Base-by-base conservation (phyloP, 2,329 filamentous ascomycete genomes). In the Berkeleyomyces basicola region DNA sequence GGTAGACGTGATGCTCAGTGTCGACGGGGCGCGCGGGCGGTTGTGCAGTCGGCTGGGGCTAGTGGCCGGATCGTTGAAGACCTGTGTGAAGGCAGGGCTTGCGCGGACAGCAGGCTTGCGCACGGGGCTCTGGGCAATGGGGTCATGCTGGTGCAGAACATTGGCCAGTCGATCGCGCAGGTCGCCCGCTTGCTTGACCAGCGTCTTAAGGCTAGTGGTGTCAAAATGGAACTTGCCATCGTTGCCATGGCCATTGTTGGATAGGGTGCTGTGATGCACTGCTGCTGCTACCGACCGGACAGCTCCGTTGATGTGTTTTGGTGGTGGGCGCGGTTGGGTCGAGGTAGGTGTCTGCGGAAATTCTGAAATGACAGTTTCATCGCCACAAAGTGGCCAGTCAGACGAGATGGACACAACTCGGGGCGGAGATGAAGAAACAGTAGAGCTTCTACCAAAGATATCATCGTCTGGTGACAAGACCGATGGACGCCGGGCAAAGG, bases 391-490 rank as follows among this genome's bases (percentile, higher is more conserved):
- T 23, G 63, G 63, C 57, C 63, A 59, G 58, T 65, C 36, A 36
- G 55, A 44, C 14, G 63, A 59, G 39, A 62, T 40, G 6, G 55
- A 44, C 31, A 61, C 51, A 33, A 44, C 42, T 6, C 43, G 61
- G 7, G 51, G 49, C 9, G 63, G 58, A 11, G 63, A 65, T 4
- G 61, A 63, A 36, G 57, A 51, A 36, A 36, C 59, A 40, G 46
- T 59, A 2, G 63, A 63, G 11, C n/a, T 33, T 31, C 16, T 14
- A 31, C 79, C 83, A 70, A 86, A 86, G 14, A 86, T 84, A 68
- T 86, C 83, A 64, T 86, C 83, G 4, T 85, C 83, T 0, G 82
- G 81, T 1, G 80, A 80, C 67, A 86, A 84, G 36, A 86, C 82
- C 0, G 83, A 86, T 62, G 80, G 77, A 59, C 83, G 75, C 44